Base-by-base conservation (phyloP, 2,329 filamentous ascomycete genomes). In the Dactylellina drechsleri region DNA sequence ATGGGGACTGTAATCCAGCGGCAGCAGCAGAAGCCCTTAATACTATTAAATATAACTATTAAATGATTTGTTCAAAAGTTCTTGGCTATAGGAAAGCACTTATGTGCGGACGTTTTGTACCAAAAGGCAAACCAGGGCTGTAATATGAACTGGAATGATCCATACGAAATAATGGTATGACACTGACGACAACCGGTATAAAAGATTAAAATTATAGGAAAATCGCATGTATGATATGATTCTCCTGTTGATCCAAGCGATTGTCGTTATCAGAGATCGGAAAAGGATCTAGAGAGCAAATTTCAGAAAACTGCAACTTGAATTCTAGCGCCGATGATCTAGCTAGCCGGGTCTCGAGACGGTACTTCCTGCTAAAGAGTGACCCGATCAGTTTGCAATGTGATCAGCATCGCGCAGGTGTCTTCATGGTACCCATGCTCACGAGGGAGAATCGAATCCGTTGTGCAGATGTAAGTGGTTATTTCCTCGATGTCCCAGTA, bases 341-440 rank as follows among this genome's bases (percentile, higher is more conserved):
- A 5, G 23, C 23, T 23, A 23, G 23, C 23, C 23, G 23, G 31
- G 10, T 36, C 57, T 60, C 57, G 57, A 60, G 57, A 60, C 41
- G 57, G 57, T 23, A 15, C 28, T 41, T 26, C 40, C 43, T 60
- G 31, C 10, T 36, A 4, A 49, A 31, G 5, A 12, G 31, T 52
- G 16, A 15, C 20, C n/a, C 18, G 16, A 36, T 23, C n/a, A 36
- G 23, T 18, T 23, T 28, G 20, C 43, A 31, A 18, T 49, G 10
- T 2, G 57, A 60, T 60, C 57, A 60, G 23, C 23, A 36, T 20
- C 43, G 57, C 41, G 57, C 41, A 49, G 41, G 5, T 47, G 41
- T 59, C 56, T 45, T 45, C 57, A 45, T 45, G 57, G 57, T 47
- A 49, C 57, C 57, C 57, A 49, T 60, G 57, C 57, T 60, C 41